Evolutionary conservation across 2,329 filamentous ascomycete genomes (phyloP), one percentile per base, ranked within the genome.

Genomic region (Fusarium sambucinum): DNA sequence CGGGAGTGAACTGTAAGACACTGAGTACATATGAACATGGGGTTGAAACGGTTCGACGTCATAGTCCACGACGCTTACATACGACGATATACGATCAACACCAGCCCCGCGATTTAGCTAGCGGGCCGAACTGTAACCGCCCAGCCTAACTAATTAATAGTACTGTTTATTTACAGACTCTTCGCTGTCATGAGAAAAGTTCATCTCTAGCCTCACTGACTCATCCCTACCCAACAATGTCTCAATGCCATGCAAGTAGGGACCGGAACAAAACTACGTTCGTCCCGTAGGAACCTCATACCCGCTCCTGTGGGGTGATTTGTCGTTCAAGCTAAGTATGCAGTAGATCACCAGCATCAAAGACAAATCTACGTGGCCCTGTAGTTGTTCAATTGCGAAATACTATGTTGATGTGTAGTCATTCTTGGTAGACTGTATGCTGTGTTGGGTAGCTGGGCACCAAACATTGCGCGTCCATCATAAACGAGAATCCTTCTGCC

Each of bases 311-410:
- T 29, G 14, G 17, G 25, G 25, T 45, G 42, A 30, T 19, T 14
- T 19, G 42, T 45, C 17, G 42, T 45, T 45, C 42, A 16, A 45
- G 27, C 42, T 16, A 45, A 10, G n/a, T 9, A 45, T 45, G 42
- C 42, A 42, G 40, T 2, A 38, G 40, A 42, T 23, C 14, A 42
- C 14, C 40, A 27, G 23, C 14, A 41, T 25, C 38, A 6, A 41
- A 40, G 5, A 19, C 19, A 4, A 19, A 3, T 38, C 19, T 38
- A 42, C 40, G 40, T 42, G 40, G 40, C 9, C 14, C 9, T 6
- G 40, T 41, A 17, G 14, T 16, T 41, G 8, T 16, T 16, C 21
- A 14, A 9, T 16, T 42, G 3, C 9, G 16, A 42, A 11, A 27
- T 38, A 21, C 19, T 19, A 13, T 38, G 14, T 42, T 42, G 21